Base-by-base conservation (phyloP, 2,329 filamentous ascomycete genomes). In the Penicillium sp. region DNA sequence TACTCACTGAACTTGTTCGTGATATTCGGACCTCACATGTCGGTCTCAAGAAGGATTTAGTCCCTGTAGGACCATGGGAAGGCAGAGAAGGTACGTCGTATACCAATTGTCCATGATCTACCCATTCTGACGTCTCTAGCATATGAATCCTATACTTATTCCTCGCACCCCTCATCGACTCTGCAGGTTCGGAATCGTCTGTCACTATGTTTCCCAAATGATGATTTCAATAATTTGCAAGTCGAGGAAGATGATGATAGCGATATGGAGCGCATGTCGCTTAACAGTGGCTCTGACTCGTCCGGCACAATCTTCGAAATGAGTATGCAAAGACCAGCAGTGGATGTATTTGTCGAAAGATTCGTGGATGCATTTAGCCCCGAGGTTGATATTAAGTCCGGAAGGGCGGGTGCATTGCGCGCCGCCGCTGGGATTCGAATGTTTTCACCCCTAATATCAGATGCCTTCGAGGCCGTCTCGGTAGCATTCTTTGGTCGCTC, bases 331-430 rank as follows among this genome's bases (percentile, higher is more conserved):
- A 54, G 58, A 32, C 67, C 67, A 2, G 65, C 65, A 29, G 56
- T 72, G 2, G 72, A 74, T 54, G 61, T 70, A 7, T 74, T 72
- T 47, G 67, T 74, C 11, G 69, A 71, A 46, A 70, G 71, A 4
- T 74, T 74, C 30, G 65, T 74, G 7, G 72, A 74, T 50, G 72
- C 71, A 5, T 74, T 74, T 35, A 74, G 71, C 47, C 72, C 72
- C 1, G 58, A 73, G 36, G 70, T 74, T 4, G 67, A 72, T 40
- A 47, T 59, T 1, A 72, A 69, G 29, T 62, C 67, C 4, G 72
- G 72, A 4, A 66, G 64, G 18, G 71, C 72, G 4, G 70, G 70
- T 18, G 71, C 72, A 14, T 47, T 74, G 16, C 68, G 72, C 32
- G 67, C 67, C 11, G 72, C 70, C 4, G 72, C 72, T 0, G 67